Evolutionary conservation across 164 flowering plant species (phyloP).

Genomic region (Tinospora cordifolia): DNA sequence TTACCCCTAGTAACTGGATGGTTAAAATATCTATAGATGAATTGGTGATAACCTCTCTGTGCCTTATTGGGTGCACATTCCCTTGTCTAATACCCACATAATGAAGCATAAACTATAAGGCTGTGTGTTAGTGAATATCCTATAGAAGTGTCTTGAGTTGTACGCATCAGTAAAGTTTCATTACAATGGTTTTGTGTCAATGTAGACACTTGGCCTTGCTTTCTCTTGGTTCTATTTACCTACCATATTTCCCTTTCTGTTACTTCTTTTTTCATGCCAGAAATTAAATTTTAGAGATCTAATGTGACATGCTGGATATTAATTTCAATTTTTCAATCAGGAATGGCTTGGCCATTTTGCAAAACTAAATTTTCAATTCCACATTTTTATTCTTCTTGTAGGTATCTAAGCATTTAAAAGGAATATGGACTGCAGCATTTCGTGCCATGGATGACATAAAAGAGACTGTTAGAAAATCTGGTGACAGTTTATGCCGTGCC

Average conservation of each 20-base stretch:
- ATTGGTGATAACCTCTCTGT: too few species aligned
- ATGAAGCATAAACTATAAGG: neutral
- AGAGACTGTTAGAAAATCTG: slow-evolving; percentile 91
- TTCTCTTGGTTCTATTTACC: neutral
- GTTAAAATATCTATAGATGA: too few species aligned
- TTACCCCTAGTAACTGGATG: too few species aligned
- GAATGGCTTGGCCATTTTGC: neutral
- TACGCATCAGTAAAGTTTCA: neutral
- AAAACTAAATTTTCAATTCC: neutral
- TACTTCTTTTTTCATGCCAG: neutral
- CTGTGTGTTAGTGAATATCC: neutral
- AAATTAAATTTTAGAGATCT: neutral
- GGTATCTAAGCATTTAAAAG: slow-evolving; percentile 75
- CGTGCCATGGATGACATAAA: slow-evolving; percentile 99
- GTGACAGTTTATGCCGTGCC: slow-evolving; percentile 85
- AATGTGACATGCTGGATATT: neutral
- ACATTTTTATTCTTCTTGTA: slow-evolving; percentile 18
- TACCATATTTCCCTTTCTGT: neutral
- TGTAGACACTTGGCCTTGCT: neutral
- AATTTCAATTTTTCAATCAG: neutral
- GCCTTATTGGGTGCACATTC: neutral
- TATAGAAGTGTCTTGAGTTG: neutral
- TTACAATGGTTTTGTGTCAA: neutral
- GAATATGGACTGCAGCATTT: slow-evolving; percentile 79
- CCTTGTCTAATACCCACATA: neutral